A percentile compares a stretch with the other conserved stretches of the same genome.
phyloP scores from a whole-genome alignment of 1,139 yeast genomes.

The Debaryomyces sp. region DNA sequence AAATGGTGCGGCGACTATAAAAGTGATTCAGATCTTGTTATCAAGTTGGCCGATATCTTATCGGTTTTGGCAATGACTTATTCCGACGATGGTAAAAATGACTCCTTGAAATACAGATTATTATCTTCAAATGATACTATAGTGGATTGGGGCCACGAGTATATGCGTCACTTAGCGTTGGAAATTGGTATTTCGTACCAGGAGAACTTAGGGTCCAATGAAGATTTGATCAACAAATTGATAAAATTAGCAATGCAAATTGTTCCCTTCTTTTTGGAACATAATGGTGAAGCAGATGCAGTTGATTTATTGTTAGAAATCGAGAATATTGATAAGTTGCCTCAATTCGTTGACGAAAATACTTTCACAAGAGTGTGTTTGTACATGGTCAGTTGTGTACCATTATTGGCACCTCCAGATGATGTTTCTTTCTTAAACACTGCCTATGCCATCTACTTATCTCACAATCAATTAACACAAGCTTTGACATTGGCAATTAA shows the following conservation, averaged over 20 bases:
- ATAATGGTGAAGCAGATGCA: conserved; percentile 98
- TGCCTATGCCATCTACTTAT: conserved; percentile 84
- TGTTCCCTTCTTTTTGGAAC: conserved; percentile 88
- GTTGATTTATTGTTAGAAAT: conserved; percentile 89
- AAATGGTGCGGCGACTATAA: conserved; percentile 59
- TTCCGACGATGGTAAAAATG: conserved; percentile 80
- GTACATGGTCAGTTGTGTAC: conserved; percentile 95
- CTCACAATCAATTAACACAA: conserved; percentile 81
- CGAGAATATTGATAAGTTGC: conserved; percentile 81
- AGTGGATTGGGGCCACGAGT: conserved; percentile 97
- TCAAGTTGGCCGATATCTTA: conserved; percentile 71
- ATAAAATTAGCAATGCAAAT: conserved; percentile 71
- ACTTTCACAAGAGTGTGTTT: conserved; percentile 89
- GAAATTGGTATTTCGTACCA: conserved; percentile 91
- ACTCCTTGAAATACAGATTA: conserved; percentile 80
- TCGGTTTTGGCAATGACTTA: conserved; percentile 97
- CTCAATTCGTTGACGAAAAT: conserved; percentile 81
- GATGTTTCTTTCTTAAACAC: conserved; percentile 85
- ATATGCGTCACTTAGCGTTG: conserved; percentile 90
- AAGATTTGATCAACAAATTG: conserved; percentile 46
- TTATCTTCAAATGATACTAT: conserved; percentile 59
- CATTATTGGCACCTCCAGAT: conserved; percentile 93
- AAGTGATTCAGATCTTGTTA: conserved; percentile 21
- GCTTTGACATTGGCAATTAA: conserved; percentile 89
- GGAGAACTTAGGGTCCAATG: conserved; percentile 62